Evolutionary conservation across 192 early-diverging fungal species (phyloP), one percentile per base, ranked within the genome.

Genomic region (Kappamyces sp.): DNA sequence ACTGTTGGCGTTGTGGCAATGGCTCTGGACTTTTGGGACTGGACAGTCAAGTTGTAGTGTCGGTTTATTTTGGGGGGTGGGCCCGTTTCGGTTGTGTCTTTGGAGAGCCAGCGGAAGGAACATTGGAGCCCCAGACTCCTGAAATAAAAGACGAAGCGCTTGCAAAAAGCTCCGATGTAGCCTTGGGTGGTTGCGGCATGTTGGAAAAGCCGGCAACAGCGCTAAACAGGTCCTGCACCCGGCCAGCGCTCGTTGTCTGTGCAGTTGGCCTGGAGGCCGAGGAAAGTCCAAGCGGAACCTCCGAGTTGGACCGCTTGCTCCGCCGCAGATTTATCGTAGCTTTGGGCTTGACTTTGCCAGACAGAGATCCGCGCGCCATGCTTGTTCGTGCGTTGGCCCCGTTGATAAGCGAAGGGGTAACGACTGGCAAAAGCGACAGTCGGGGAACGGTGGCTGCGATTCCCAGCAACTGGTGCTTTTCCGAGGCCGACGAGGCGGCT

Each of bases 1-100:
- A 41, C 68, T 5, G 60, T 72, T 15, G 44, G 62, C 5, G 47
- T 49, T 9, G 40, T 65, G 9, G 63, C 63, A 23, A 23, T 23
- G 23, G 23, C 23, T 23, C 23, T 23, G 23, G 23, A 23, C 23
- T 23, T 23, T 23, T 23, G 23, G 23, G 23, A 23, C 23, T 23
- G 23, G 23, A 23, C 23, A 23, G 23, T 23, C 23, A 23, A 23
- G 23, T 23, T 23, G 23, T 50, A 50, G 32, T 12, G 12, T 50
- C 8, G 36, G 12, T 5, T 50, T 53, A 12, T 40, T 32, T 53
- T 53, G 31, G 31, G 13, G 12, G 51, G 38, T 31, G 12, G 38
- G 3, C 51, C 51, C 12, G 10, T 31, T n/a, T 53, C 41, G 4
- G 51, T 12, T 53, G 38, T 53, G 23, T 23, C 23, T 23, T 23